A percentile compares a stretch with the other conserved stretches of the same genome.
phyloP scores from a whole-genome alignment of 2,329 filamentous ascomycete genomes.

The Aotearoamyces nothofagi region DNA sequence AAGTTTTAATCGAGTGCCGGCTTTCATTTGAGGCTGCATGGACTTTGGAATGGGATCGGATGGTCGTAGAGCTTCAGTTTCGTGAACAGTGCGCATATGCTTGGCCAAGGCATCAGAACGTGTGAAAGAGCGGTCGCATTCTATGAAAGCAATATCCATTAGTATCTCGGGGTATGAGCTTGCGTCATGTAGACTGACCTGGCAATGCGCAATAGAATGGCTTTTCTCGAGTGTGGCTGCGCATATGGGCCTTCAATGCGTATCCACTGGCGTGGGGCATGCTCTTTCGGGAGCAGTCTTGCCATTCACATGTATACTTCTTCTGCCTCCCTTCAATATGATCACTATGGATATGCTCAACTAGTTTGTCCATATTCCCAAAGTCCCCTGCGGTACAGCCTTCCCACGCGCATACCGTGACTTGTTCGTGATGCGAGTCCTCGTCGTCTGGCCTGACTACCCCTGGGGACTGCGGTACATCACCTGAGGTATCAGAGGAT shows the following conservation, averaged over 20 bases:
- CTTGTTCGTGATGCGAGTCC: conserved; percentile 56
- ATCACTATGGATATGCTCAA: conserved; percentile 77
- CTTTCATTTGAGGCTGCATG: conserved; percentile 31
- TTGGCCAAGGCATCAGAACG: conserved; percentile 91
- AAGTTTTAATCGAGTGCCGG: conserved; percentile 41
- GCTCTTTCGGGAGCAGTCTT: conserved; percentile 74
- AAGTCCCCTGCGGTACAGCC: conserved; percentile 57
- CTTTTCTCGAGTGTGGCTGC: conserved; percentile 95
- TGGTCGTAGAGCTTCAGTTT: conserved; percentile 83
- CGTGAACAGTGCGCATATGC: conserved; percentile 97
- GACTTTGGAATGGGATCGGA: conserved; percentile 61
- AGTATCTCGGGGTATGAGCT: no score
- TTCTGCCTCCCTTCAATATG: conserved; percentile 90
- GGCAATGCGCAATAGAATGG: conserved; percentile 94
- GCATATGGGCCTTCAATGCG: conserved; percentile 91
- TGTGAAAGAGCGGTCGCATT: conserved; percentile 95
- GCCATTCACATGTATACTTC: conserved; percentile 98
- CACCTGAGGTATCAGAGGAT: conserved; percentile 81
- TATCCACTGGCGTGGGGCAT: conserved; percentile 90
- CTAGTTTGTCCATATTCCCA: conserved; percentile 66
- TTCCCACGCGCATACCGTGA: conserved; percentile 66
- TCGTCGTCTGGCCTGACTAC: conserved; percentile 58
- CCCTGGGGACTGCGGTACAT: conserved; percentile 57
- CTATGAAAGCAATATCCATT: no score
- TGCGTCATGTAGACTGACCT: conserved; percentile 46